Percentiles rank a stretch among this genome's conserved stretches.
These are phyloP conservation scores for Kentomonas sorsogonicus DNA, from an alignment of 208 protist genomes.

Conservation along the genomic window DNA sequence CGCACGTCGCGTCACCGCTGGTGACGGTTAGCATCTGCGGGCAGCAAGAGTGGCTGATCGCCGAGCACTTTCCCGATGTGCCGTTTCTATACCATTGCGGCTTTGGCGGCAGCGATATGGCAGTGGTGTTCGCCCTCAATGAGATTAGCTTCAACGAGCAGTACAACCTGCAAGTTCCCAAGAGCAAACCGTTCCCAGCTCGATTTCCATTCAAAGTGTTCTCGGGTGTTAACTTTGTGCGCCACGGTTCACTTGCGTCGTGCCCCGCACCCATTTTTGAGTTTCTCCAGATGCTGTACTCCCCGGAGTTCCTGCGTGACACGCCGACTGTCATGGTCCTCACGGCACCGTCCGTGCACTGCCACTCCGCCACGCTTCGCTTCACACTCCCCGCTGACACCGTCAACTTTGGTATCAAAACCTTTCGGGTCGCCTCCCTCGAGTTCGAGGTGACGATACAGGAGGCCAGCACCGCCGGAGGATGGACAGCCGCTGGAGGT, in stretches of 20 bases:
- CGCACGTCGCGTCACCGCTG: constrained; percentile 69
- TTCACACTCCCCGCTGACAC: constrained; percentile 57
- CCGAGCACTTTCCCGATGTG: constrained; percentile 47
- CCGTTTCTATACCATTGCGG: constrained; percentile 47
- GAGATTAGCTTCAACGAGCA: constrained; percentile 54
- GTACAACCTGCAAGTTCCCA: constrained; percentile 45
- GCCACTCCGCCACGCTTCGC: constrained; percentile 27
- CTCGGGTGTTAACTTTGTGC: constrained; percentile 77
- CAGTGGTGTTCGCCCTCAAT: constrained; percentile 68
- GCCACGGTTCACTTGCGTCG: constrained; percentile 25
- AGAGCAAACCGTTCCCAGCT: constrained; percentile 18
- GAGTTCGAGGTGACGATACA: constrained; percentile 55
- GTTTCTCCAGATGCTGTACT: constrained; percentile 36
- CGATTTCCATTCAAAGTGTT: constrained; percentile 45
- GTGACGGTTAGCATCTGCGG: constrained; percentile 23
- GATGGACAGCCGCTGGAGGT: too few relatives aligned
- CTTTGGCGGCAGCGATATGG: constrained; percentile 26
- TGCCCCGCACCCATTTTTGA: constrained; percentile 62
- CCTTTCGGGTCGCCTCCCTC: constrained; percentile 43
- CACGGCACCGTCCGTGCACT: constrained; percentile 26
- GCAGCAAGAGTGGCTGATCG: constrained; percentile 37
- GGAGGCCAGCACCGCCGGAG: background rate
- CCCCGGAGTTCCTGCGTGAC: constrained; percentile 28
- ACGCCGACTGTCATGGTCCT: constrained; percentile 4
- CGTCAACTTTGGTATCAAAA: constrained; percentile 36